phyloP scores from a whole-genome alignment of 2,329 filamentous ascomycete genomes.

The Curvularia verruculosa region DNA sequence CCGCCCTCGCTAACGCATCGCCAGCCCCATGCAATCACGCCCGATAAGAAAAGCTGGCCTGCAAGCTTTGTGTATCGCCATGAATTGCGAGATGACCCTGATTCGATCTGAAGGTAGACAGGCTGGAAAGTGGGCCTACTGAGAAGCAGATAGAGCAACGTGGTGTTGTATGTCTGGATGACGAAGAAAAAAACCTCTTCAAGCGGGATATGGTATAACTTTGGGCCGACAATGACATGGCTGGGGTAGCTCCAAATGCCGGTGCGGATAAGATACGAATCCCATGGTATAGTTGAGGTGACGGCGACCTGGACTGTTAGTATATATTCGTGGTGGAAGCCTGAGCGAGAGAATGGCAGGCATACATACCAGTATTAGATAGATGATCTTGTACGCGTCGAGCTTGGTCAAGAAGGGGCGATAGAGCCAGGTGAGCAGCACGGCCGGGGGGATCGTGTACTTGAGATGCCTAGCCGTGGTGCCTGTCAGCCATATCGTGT shows the following conservation, averaged over 20 bases:
- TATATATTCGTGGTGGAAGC: neutral
- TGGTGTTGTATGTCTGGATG: constrained; percentile 76
- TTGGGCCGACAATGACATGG: constrained; percentile 67
- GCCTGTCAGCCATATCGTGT: constrained; percentile 22
- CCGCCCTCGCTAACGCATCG: constrained; percentile 55
- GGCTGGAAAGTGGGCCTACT: constrained; percentile 68
- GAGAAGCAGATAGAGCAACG: constrained; percentile 69
- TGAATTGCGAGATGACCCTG: constrained; percentile 33
- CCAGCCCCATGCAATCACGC: constrained; percentile 54
- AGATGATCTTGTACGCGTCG: constrained; percentile 67
- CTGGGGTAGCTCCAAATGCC: constrained; percentile 74
- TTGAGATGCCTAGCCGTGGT: constrained; percentile 61
- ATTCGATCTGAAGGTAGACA: constrained; percentile 56
- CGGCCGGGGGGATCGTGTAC: constrained; percentile 70
- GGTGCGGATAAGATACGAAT: constrained; percentile 73
- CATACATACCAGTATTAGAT: constrained; percentile 59
- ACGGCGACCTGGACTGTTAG: constrained; percentile 63
- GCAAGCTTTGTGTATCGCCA: constrained; percentile 49
- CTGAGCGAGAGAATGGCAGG: constrained; percentile 1
- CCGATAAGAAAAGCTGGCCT: constrained; percentile 59
- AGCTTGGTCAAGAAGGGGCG: constrained; percentile 66
- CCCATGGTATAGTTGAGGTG: constrained; percentile 73
- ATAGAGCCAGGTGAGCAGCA: constrained; percentile 64
- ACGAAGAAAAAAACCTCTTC: constrained; percentile 81
- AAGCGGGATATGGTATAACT: constrained; percentile 67